Evolutionary conservation across 352 stramenopile species (phyloP).

Genomic region (Phytophthora palmivora): DNA sequence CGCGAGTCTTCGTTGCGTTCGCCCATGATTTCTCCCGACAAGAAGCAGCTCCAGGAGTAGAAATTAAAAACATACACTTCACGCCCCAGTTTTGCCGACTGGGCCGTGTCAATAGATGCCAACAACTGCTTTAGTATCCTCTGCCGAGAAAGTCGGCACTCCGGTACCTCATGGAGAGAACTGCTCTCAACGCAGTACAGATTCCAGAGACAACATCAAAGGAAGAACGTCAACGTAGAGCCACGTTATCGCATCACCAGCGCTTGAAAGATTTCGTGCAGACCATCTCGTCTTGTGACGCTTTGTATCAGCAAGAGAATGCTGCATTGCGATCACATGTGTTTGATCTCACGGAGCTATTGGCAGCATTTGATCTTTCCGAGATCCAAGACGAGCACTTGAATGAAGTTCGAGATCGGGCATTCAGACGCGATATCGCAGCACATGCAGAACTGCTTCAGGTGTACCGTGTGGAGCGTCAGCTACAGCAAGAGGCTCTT

Average conservation of each 20-base stretch:
- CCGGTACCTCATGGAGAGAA: too few species aligned
- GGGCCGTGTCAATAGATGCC: conserved; percentile 1
- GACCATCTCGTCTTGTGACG: conserved; percentile 14
- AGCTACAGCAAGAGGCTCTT: conserved; percentile 18
- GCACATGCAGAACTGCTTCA: conserved; percentile 20
- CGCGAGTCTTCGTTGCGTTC: conserved; percentile 52
- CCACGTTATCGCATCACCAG: conserved; percentile 1
- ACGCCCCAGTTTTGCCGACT: not conserved
- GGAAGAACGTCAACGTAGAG: not conserved
- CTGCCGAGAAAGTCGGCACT: conserved; percentile 18
- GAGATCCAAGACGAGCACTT: conserved; percentile 29
- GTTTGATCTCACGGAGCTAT: conserved; percentile 33
- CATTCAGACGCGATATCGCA: conserved; percentile 32
- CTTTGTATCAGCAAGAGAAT: conserved; percentile 20
- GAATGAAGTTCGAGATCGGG: conserved; percentile 28
- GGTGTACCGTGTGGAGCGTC: conserved; percentile 14
- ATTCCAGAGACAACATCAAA: conserved; percentile 1
- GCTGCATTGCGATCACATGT: conserved; percentile 31
- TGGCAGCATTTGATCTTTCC: conserved; percentile 40
- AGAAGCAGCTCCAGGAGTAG: conserved; percentile 43
- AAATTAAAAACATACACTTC: conserved; percentile 12
- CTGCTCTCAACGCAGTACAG: not conserved
- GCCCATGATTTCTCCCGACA: conserved; percentile 63
- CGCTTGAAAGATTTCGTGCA: conserved; percentile 8
- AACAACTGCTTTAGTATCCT: conserved; percentile 4